Evolutionary conservation across 148 eudicot genomes (phyloP).

Genomic region (Limonium bicolor): DNA sequence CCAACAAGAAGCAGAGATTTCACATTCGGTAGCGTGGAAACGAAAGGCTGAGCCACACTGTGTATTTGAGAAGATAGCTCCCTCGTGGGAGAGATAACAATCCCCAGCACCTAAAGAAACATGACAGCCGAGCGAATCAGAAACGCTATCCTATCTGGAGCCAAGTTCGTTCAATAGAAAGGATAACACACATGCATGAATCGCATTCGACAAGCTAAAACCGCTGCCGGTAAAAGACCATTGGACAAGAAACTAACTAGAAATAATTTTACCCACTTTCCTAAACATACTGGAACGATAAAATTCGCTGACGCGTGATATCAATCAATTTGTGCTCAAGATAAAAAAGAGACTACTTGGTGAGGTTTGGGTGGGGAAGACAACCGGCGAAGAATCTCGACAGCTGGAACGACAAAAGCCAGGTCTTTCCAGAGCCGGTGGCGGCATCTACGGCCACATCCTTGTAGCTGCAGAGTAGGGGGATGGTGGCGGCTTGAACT

Average conservation of each 20-base stretch:
- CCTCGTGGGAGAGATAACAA: slow-evolving; percentile 92
- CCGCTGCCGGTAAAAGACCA: no score
- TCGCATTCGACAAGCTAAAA: no score
- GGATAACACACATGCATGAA: no score
- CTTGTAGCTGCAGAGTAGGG: slow-evolving; percentile 50
- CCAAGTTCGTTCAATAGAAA: no score
- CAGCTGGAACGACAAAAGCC: slow-evolving; percentile 66
- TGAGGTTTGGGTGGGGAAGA: slow-evolving; percentile 41
- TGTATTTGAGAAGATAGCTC: slow-evolving; percentile 82
- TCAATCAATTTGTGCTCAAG: no score
- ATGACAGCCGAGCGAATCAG: neutral
- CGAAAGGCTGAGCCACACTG: slow-evolving; percentile 77
- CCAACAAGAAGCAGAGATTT: slow-evolving; percentile 79
- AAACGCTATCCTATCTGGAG: no score
- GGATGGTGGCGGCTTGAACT: slow-evolving; percentile 89
- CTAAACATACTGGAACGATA: neutral
- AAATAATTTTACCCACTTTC: neutral
- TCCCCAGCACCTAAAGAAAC: slow-evolving; percentile 43
- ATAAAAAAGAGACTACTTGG: slow-evolving; percentile 27
- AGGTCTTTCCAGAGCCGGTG: slow-evolving; percentile 92
- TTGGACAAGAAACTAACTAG: neutral
- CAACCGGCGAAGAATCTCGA: slow-evolving; percentile 62
- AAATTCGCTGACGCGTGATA: no score
- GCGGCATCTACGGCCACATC: slow-evolving; percentile 97
- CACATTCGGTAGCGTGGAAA: slow-evolving; percentile 47